These are phyloP conservation scores for Penicillium glabrum DNA, from an alignment of 2,329 filamentous ascomycete species.

Conservation along the genomic window DNA sequence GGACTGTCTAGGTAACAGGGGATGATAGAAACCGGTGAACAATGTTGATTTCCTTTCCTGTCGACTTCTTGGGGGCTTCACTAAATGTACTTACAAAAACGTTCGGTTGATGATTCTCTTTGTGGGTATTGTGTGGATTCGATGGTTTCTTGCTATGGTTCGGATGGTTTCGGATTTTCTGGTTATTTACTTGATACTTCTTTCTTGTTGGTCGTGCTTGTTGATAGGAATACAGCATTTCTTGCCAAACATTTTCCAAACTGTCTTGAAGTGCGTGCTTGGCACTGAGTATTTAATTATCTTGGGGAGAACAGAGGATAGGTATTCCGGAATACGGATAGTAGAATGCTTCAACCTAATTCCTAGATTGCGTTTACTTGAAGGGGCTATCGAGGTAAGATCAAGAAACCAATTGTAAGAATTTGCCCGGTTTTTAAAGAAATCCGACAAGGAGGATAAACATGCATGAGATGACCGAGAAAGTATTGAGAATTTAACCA, in stretches of 20 bases:
- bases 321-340: no score
- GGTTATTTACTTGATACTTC: not conserved
- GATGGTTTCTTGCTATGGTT: not conserved
- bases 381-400: no score
- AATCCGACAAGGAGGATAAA: no score
- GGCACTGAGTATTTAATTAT: not conserved
- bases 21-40: not conserved
- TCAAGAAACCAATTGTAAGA: no score
- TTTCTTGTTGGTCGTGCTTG: not conserved
- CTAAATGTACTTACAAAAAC: not conserved
- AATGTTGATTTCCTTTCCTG: not conserved
- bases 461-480: no score
- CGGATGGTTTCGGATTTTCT: not conserved
- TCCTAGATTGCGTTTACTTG: no score
- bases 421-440: no score
- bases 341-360: no score
- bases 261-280: not conserved
- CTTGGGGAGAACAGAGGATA: no score
- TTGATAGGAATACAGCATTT: not conserved
- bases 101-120: not conserved
- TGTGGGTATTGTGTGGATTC: not conserved
- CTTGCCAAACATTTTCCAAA: not conserved
- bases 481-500: no score
- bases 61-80: not conserved
- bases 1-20: not conserved